Percentiles rank a stretch among this genome's conserved stretches.
Conservation (phyloP, 2,329 filamentous ascomycete species). For the Neonectria neomacrospora region DNA sequence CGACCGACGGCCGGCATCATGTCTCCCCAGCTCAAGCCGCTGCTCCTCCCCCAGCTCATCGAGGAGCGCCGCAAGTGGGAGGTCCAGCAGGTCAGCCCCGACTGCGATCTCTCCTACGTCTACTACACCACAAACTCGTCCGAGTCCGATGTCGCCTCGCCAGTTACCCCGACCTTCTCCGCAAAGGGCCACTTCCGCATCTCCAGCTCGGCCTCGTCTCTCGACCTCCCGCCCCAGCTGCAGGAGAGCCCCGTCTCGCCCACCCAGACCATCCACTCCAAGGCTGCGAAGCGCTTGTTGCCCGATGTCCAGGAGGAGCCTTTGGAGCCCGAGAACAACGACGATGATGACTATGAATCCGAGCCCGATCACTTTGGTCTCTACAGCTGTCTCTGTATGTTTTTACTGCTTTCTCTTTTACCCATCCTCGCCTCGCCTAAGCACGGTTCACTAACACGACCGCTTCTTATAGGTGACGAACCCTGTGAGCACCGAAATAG, state of each 20-base stretch:
- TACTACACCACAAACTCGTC: constrained; percentile 65
- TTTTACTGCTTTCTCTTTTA: constrained; percentile 3
- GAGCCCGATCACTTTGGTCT: constrained; percentile 56
- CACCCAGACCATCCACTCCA: constrained; percentile 53
- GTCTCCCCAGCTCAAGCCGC: constrained; percentile 63
- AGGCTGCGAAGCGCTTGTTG: constrained; percentile 73
- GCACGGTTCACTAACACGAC: constrained; percentile 25
- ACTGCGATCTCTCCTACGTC: constrained; percentile 51
- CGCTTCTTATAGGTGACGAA: constrained; percentile 63
- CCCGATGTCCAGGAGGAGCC: constrained; percentile 89
- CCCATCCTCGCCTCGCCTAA: constrained; percentile 2
- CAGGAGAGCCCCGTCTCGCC: constrained; percentile 67
- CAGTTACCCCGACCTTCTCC: constrained; percentile 77
- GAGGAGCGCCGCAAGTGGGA: constrained; percentile 58
- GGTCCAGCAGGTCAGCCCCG: constrained; percentile 49
- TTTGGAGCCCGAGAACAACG: constrained; percentile 72
- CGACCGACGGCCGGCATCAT: constrained; percentile 49
- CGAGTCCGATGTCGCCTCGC: constrained; percentile 75
- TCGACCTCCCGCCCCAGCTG: constrained; percentile 66
- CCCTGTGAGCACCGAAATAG: constrained; percentile 67
- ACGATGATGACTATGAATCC: constrained; percentile 65
- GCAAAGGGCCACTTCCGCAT: constrained; percentile 71
- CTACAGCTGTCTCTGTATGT: constrained; percentile 81
- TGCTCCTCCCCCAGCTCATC: constrained; percentile 65
- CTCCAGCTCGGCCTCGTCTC: constrained; percentile 82